Conservation (phyloP, 2,329 filamentous ascomycete species). For the Aspergillus viridinutans region DNA sequence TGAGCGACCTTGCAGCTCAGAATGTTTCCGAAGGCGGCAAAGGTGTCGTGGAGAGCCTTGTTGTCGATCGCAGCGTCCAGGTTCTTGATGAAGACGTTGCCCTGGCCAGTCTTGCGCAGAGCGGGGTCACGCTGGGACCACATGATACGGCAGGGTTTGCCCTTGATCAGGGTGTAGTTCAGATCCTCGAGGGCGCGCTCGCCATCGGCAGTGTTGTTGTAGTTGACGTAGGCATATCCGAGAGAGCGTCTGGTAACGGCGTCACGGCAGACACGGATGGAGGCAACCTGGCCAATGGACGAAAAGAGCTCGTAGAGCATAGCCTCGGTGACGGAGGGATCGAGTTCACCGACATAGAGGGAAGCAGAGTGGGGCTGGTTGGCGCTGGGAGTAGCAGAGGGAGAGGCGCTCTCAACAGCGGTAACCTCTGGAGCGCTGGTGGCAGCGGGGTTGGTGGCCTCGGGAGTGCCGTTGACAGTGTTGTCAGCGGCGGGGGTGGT, state of each 20-base stretch:
- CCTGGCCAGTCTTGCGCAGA: slow-evolving; percentile 97
- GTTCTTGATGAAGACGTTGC: slow-evolving; percentile 99
- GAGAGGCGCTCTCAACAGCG: slow-evolving; percentile 47
- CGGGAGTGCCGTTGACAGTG: slow-evolving; percentile 58
- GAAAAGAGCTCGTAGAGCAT: slow-evolving; percentile 99
- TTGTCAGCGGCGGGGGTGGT: slow-evolving; percentile 63
- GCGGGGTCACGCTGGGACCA: slow-evolving; percentile 99
- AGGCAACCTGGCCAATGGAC: slow-evolving; percentile 96
- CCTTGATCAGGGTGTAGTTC: slow-evolving; percentile 99
- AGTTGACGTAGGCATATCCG: slow-evolving; percentile 99
- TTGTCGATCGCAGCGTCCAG: slow-evolving; percentile 98
- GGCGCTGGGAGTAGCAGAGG: slow-evolving; percentile 62
- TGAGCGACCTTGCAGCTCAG: slow-evolving; percentile 99
- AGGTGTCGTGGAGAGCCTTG: slow-evolving; percentile 99
- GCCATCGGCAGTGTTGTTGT: slow-evolving; percentile 93
- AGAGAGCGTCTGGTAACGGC: slow-evolving; percentile 97
- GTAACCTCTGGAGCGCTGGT: slow-evolving; percentile 54
- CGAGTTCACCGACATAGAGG: slow-evolving; percentile 97
- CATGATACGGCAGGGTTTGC: slow-evolving; percentile 99
- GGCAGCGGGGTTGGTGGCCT: slow-evolving; percentile 60
- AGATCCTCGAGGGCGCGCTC: slow-evolving; percentile 98
- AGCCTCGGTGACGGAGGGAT: slow-evolving; percentile 95
- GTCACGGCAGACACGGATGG: slow-evolving; percentile 99
- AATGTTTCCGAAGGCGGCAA: slow-evolving; percentile 98
- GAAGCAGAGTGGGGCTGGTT: slow-evolving; percentile 93